Evolutionary conservation across 2,329 filamentous ascomycete species (phyloP).

Genomic region (Trichoderma simmonsii): DNA sequence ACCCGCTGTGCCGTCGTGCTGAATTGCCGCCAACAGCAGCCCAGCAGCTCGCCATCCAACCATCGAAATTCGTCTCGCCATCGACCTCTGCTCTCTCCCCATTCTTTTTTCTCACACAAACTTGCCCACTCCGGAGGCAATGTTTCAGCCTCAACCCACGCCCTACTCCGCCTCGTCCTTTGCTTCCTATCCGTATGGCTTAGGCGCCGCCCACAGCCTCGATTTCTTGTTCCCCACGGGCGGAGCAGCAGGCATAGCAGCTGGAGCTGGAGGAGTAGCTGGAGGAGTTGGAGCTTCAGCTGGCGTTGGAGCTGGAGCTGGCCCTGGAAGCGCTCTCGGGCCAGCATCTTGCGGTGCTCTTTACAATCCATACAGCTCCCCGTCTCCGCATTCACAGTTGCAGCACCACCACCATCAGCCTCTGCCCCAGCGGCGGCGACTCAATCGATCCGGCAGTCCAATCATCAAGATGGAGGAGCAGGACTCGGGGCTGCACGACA

Average conservation of each 20-base stretch:
- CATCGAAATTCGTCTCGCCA: not conserved
- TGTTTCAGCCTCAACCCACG: conserved; percentile 55
- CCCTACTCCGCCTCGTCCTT: conserved; percentile 45
- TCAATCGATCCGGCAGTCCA: conserved; percentile 22
- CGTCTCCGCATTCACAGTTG: conserved; percentile 7
- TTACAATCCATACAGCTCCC: not conserved
- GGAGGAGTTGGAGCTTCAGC: not conserved
- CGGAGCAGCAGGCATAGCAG: not conserved
- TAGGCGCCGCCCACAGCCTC: conserved; percentile 28
- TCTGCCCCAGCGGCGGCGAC: conserved; percentile 20
- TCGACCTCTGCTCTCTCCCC: not conserved
- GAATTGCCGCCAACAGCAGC: not conserved
- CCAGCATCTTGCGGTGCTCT: not conserved
- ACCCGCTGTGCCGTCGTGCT: not conserved
- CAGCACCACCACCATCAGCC: conserved; percentile 4
- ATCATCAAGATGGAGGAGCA: conserved; percentile 35
- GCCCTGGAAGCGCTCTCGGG: conserved; percentile 1
- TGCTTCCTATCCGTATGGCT: conserved; percentile 36
- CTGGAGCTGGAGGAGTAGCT: not conserved
- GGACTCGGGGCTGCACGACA: conserved; percentile 38
- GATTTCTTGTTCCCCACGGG: conserved; percentile 22
- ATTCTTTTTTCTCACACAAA: not conserved
- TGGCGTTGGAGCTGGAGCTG: conserved; percentile 3
- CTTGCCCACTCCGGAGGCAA: conserved; percentile 37
- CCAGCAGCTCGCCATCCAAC: not conserved